These are phyloP conservation scores for Acanthamoeba royreba DNA, from an alignment of 208 protist genomes.

Conservation along the genomic window DNA sequence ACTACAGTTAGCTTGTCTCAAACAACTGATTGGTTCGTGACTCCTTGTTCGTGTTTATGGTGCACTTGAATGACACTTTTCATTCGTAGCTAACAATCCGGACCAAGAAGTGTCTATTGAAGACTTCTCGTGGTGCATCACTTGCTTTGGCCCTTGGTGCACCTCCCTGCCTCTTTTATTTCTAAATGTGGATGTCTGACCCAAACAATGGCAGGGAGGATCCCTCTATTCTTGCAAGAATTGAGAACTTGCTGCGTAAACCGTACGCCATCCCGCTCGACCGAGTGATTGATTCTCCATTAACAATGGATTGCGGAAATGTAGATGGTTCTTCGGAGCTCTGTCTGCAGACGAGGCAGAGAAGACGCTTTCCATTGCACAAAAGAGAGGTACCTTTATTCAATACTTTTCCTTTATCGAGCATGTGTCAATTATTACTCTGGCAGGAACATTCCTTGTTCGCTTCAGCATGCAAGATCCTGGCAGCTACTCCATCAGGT, in stretches of 20 bases:
- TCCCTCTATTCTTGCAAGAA: not conserved
- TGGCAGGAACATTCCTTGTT: not conserved
- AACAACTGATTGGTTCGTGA: not conserved
- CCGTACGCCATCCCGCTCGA: too few relatives aligned
- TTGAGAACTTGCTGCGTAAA: conserved; percentile 1
- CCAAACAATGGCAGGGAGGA: not conserved
- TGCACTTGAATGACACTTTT: too few relatives aligned
- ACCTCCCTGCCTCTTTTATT: too few relatives aligned
- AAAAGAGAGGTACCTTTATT: not conserved
- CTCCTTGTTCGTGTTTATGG: too few relatives aligned
- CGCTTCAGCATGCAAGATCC: conserved; percentile 32
- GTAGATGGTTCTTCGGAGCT: conserved; percentile 34
- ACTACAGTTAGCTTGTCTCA: not conserved
- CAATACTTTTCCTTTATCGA: too few relatives aligned
- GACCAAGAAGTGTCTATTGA: conserved; percentile 31
- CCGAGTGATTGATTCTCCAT: too few relatives aligned
- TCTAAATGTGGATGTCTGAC: not conserved
- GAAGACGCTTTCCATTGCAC: not conserved
- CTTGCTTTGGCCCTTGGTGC: not conserved
- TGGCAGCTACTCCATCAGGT: conserved; percentile 40
- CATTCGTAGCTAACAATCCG: conserved; percentile 9
- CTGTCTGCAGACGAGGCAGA: conserved; percentile 23
- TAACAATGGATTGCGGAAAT: too few relatives aligned
- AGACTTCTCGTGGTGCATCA: not conserved
- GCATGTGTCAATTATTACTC: not conserved